Conservation (phyloP, 2,329 filamentous ascomycete species). For the Diaporthe caulivora region DNA sequence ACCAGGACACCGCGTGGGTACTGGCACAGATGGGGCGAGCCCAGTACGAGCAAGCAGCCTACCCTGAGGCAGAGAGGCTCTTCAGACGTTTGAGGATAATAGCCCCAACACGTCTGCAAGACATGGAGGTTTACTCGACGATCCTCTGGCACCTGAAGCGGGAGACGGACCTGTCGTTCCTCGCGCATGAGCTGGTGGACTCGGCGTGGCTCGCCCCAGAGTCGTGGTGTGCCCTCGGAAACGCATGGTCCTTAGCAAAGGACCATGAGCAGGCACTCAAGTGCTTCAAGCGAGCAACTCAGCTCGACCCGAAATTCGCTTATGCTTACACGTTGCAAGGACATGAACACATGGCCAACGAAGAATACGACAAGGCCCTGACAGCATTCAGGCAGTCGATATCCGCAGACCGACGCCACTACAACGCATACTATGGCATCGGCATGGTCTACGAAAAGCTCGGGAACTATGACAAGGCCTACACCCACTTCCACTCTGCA, state of each 20-base stretch:
- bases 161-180: slow-evolving; percentile 90
- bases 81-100: slow-evolving; percentile 84
- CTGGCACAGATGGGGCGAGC: slow-evolving; percentile 90
- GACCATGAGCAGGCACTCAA: slow-evolving; percentile 95
- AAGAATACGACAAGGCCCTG: slow-evolving; percentile 96
- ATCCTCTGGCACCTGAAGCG: slow-evolving; percentile 98
- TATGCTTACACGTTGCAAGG: slow-evolving; percentile 97
- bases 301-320: slow-evolving; percentile 89
- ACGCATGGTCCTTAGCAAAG: slow-evolving; percentile 90
- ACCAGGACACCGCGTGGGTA: slow-evolving; percentile 94
- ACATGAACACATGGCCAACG: slow-evolving; percentile 94
- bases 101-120: slow-evolving; percentile 85
- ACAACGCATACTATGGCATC: slow-evolving; percentile 98
- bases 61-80: slow-evolving; percentile 86
- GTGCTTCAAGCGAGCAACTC: slow-evolving; percentile 94
- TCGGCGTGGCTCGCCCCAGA: slow-evolving; percentile 90
- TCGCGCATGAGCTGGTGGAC: slow-evolving; percentile 91
- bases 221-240: slow-evolving; percentile 95
- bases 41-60: slow-evolving; percentile 90
- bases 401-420: slow-evolving; percentile 87
- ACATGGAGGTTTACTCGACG: slow-evolving; percentile 99
- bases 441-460: slow-evolving; percentile 88
- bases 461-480: slow-evolving; percentile 90
- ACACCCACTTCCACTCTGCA: slow-evolving; percentile 90
- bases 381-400: slow-evolving; percentile 89